These are phyloP conservation scores for Coniferiporia sulphurascens DNA, from an alignment of 1,284 basidiomycete genomes.

Conservation along the genomic window DNA sequence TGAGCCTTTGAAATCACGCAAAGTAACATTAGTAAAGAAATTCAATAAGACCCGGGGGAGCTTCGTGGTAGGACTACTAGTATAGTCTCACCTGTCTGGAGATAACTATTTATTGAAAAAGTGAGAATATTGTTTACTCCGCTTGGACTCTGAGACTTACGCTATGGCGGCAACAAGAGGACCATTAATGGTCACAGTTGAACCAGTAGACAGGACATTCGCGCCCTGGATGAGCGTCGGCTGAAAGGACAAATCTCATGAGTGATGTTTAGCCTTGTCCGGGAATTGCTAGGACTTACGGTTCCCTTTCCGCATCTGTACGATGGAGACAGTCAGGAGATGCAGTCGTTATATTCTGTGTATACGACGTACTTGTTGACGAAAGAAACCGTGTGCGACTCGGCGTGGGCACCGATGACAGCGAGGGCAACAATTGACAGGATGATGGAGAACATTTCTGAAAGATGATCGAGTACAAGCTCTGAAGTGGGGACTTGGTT, in stretches of 20 bases:
- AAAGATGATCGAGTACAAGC: neutral
- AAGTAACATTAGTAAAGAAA: neutral
- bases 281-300: constrained; percentile 20
- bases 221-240: constrained; percentile 21
- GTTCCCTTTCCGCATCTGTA: constrained; percentile 32
- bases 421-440: neutral
- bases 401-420: constrained; percentile 18
- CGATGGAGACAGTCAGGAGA: constrained; percentile 13
- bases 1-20: constrained; percentile 3
- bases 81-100: constrained; percentile 9
- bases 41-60: neutral
- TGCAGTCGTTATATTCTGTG: constrained; percentile 4
- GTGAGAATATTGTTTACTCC: neutral
- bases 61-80: neutral
- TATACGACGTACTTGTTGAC: constrained; percentile 24
- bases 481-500: neutral
- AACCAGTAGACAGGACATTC: constrained; percentile 21
- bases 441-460: constrained; percentile 4
- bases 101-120: neutral
- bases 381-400: constrained; percentile 29
- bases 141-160: constrained; percentile 3
- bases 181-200: constrained; percentile 16
- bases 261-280: neutral
- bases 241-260: neutral
- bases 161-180: constrained; percentile 20